Percentiles rank a stretch among this genome's conserved stretches.
Evolutionary conservation across 208 protist genomes (phyloP).

Genomic region (Angomonas desouzai): DNA sequence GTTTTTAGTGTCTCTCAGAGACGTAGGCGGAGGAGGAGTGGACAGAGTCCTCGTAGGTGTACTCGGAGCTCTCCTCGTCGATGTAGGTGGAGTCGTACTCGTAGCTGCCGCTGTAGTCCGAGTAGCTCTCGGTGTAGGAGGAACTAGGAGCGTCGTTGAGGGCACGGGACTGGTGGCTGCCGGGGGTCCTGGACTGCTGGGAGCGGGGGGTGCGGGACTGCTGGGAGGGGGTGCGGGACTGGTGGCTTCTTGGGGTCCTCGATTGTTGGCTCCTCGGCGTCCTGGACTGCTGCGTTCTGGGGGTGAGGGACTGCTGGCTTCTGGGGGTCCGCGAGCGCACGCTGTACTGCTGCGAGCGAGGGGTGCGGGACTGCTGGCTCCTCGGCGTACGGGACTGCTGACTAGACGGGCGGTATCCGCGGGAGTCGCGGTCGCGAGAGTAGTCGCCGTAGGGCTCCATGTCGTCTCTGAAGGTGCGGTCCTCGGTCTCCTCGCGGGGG

Average conservation of each 20-base stretch:
- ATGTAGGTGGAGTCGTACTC: slow-evolving; percentile 44
- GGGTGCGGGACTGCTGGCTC: slow-evolving; percentile 13
- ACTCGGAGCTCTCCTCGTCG: slow-evolving; percentile 23
- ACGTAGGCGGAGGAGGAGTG: slow-evolving; percentile 15
- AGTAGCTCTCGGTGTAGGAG: slow-evolving; percentile 2
- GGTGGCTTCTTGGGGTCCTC: not conserved
- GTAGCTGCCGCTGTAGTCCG: slow-evolving; percentile 25
- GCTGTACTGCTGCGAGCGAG: slow-evolving; percentile 16
- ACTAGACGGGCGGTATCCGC: not conserved
- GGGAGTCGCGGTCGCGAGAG: no score
- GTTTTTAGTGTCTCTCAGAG: not conserved
- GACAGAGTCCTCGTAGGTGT: not conserved
- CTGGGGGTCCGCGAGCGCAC: slow-evolving; percentile 1
- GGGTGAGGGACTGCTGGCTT: slow-evolving; percentile 7
- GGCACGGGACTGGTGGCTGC: not conserved
- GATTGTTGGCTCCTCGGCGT: slow-evolving; percentile 10
- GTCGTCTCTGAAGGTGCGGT: slow-evolving; percentile 11
- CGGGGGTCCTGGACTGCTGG: not conserved
- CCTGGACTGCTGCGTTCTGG: slow-evolving; percentile 1
- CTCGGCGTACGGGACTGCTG: slow-evolving; percentile 11
- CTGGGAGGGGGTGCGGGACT: not conserved
- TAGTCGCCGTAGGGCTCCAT: slow-evolving; percentile 14
- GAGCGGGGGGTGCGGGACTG: not conserved
- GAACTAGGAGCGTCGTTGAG: not conserved
- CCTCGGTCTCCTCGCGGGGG: slow-evolving; percentile 22